Evolutionary conservation across 495 filamentous ascomycete species (phyloP).

Genomic region (Aspergillus sparsus): DNA sequence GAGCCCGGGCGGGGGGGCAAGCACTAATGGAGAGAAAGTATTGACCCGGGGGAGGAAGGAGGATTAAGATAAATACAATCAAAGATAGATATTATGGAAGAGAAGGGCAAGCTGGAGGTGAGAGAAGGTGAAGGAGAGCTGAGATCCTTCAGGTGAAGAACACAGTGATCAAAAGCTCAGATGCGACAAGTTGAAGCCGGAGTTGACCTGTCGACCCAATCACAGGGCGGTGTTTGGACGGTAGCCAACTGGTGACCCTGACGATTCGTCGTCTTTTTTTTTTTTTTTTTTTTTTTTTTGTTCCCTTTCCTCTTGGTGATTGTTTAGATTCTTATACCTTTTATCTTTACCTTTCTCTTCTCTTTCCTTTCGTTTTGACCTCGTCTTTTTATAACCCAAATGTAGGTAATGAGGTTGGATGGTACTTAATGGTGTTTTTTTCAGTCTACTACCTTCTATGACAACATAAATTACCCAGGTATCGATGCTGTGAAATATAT

Average conservation of each 20-base stretch:
- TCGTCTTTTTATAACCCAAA: too few species aligned
- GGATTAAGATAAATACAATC: constrained; percentile 1
- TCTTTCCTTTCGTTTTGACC: not conserved
- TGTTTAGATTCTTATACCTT: not conserved
- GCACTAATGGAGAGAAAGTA: constrained; percentile 11
- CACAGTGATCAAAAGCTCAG: constrained; percentile 8
- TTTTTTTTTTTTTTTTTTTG: constrained; percentile 5
- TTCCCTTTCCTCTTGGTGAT: not conserved
- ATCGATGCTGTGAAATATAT: too few species aligned
- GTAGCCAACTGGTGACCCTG: not conserved
- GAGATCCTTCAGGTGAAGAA: not conserved
- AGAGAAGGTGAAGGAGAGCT: not conserved
- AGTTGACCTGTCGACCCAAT: constrained; percentile 13
- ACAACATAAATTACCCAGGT: too few species aligned
- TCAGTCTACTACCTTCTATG: too few species aligned
- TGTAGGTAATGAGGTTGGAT: too few species aligned
- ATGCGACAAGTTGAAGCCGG: not conserved
- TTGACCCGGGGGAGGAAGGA: constrained; percentile 6
- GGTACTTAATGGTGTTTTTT: too few species aligned
- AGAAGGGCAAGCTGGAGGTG: constrained; percentile 18
- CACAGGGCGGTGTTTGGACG: constrained; percentile 9
- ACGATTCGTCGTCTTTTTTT: not conserved
- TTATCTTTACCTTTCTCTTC: not conserved
- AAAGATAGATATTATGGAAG: constrained; percentile 27
- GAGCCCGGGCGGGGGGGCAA: constrained; percentile 14